Base-by-base conservation (phyloP, 345 rosid genomes). In the Hevea brasiliensis region DNA sequence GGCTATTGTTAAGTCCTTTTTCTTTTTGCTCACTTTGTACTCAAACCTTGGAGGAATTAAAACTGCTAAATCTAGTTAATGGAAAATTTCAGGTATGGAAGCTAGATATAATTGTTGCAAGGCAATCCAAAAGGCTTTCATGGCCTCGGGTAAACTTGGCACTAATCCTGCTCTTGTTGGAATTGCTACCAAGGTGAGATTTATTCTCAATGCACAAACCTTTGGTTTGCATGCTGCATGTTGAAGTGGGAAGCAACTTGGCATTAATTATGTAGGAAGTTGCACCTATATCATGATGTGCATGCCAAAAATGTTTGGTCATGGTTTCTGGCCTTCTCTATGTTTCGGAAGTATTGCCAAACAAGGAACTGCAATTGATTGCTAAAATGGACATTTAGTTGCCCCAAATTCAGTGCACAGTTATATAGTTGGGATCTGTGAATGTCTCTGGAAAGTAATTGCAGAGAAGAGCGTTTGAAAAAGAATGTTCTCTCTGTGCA, bases 21-120 rank as follows among this genome's bases (percentile, higher is more conserved):
- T n/a, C n/a, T 61, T 41, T 20, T 44, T n/a, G 37, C 37, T 37
- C 54, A 29, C 23, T 53, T 60, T 29, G 9, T 24, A 26, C n/a
- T 35, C 12, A 3, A 17, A 9, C 32, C n/a, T n/a, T 13, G 15
- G 1, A 0, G 27, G 41, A 18, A 29, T 23, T 44, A 15, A 9
- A 48, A 26, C 54, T n/a, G n/a, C n/a, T 9, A 8, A 61, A 42
- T 37, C 37, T 61, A 21, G 20, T 20, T 3, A 5, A 32, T 44
- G 73, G 24, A 48, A 66, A 54, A 70, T 72, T 32, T 56, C 84
- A 95, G 99, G 88, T 32, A 95, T 92, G 99, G 97, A 95, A 73
- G 85, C 84, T 54, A 87, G 87, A 80, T 84, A 89, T 65, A 81
- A 83, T 24, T 95, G 98, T 74, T 95, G 97, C 90, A 85, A 86